These are phyloP conservation scores for Moesziomyces parantarcticus DNA, from an alignment of 1,284 basidiomycete species.

Conservation along the genomic window DNA sequence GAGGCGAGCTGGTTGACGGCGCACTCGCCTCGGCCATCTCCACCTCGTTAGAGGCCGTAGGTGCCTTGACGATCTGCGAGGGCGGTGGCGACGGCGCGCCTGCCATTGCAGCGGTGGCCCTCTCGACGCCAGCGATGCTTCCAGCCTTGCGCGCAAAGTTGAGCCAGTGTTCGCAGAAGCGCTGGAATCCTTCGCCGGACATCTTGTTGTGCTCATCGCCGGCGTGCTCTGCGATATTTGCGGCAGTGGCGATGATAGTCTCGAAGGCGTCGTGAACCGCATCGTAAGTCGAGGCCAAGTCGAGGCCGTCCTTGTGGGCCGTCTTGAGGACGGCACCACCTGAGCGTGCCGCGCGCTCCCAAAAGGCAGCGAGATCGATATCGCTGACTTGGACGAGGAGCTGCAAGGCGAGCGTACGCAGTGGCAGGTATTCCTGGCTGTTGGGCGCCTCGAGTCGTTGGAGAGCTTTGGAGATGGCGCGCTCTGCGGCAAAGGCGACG, in stretches of 20 bases:
- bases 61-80: background rate
- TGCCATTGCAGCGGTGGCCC: conserved; percentile 32
- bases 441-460: conserved; percentile 33
- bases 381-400: conserved; percentile 43
- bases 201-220: conserved; percentile 11
- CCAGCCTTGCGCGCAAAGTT: conserved; percentile 40
- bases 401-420: conserved; percentile 37
- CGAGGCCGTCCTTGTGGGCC: conserved; percentile 18
- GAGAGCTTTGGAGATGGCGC: conserved; percentile 38
- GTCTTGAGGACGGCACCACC: conserved; percentile 33
- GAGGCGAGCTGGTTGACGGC: background rate
- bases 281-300: conserved; percentile 19
- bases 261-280: conserved; percentile 39
- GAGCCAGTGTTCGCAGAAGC: conserved; percentile 52
- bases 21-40: background rate
- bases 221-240: conserved; percentile 13
- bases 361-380: conserved; percentile 52
- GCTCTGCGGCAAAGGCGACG: conserved; percentile 44
- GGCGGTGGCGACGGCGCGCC: background rate
- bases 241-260: conserved; percentile 29
- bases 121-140: conserved; percentile 30
- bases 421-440: conserved; percentile 15
- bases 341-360: conserved; percentile 50
- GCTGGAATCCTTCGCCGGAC: conserved; percentile 30
- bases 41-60: background rate